Evolutionary conservation across 306 rosid genomes (phyloP).

Genomic region (Quercus robur): DNA sequence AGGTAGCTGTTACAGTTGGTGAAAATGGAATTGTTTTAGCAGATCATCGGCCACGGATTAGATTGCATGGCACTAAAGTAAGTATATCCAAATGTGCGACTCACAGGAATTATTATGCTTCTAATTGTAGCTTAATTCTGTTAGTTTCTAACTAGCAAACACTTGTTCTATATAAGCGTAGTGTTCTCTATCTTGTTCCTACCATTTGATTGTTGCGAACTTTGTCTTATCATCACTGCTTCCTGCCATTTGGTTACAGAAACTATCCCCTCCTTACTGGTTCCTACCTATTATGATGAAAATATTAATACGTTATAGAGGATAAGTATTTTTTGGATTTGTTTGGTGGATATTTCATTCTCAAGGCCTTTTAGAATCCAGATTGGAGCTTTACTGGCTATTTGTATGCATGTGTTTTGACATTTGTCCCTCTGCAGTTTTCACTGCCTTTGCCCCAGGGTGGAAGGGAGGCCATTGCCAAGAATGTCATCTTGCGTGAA

Average conservation of each 20-base stretch:
- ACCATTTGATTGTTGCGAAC: not conserved
- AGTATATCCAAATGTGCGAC: conserved; percentile 7
- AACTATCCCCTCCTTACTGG: not conserved
- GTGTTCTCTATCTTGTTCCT: not conserved
- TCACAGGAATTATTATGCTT: not conserved
- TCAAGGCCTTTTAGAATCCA: not conserved
- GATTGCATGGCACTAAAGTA: conserved; percentile 93
- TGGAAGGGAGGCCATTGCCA: conserved; percentile 82
- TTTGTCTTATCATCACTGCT: not conserved
- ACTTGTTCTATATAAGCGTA: not conserved
- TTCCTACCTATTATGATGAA: not conserved
- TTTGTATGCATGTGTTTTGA: conserved; percentile 14
- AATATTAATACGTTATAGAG: not conserved
- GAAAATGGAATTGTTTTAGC: conserved; percentile 84
- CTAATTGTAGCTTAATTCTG: not conserved
- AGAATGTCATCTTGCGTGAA: conserved; percentile 84
- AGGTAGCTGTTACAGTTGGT: conserved; percentile 96
- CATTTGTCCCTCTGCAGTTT: conserved; percentile 50
- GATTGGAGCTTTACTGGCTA: not conserved
- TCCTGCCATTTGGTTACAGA: not conserved
- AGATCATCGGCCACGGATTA: conserved; percentile 66
- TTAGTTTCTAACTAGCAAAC: not conserved
- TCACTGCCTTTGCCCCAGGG: conserved; percentile 89
- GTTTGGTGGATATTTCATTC: not conserved
- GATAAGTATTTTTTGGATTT: not conserved